phyloP scores from a whole-genome alignment of 306 rosid genomes.

The Gastrolobium villosum region DNA sequence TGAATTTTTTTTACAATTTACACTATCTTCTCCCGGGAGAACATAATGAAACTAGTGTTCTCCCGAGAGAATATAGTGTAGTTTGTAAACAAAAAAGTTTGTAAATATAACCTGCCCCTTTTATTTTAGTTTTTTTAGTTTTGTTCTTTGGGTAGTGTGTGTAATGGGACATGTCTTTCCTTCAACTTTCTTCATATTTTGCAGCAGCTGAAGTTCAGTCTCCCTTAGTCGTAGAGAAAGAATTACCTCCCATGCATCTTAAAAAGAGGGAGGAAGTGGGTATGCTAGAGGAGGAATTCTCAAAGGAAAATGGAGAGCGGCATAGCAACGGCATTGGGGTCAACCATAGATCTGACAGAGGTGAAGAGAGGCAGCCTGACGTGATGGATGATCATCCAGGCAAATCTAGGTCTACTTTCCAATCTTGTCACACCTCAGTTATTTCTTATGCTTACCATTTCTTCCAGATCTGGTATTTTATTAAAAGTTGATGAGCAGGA shows the following conservation, averaged over 20 bases:
- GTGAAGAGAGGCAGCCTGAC: constrained; percentile 81
- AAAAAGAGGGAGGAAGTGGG: constrained; percentile 59
- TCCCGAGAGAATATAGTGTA: too few species aligned
- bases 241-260: constrained; percentile 47
- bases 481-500: constrained; percentile 91
- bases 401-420: constrained; percentile 90
- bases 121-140: background rate
- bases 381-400: constrained; percentile 83
- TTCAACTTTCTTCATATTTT: constrained; percentile 54
- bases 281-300: constrained; percentile 54
- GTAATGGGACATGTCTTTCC: background rate
- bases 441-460: constrained; percentile 63
- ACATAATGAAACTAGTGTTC: too few species aligned
- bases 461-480: constrained; percentile 66
- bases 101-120: too few species aligned
- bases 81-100: too few species aligned
- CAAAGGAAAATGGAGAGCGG: constrained; percentile 79
- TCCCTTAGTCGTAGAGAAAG: constrained; percentile 51
- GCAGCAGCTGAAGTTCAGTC: constrained; percentile 66
- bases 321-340: constrained; percentile 69
- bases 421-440: constrained; percentile 74
- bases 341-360: constrained; percentile 64
- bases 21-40: too few species aligned
- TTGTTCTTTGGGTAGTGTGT: background rate
- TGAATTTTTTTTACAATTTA: too few species aligned